These are phyloP conservation scores for Puccinia novopanici DNA, from an alignment of 1,284 basidiomycete species.

Conservation along the genomic window DNA sequence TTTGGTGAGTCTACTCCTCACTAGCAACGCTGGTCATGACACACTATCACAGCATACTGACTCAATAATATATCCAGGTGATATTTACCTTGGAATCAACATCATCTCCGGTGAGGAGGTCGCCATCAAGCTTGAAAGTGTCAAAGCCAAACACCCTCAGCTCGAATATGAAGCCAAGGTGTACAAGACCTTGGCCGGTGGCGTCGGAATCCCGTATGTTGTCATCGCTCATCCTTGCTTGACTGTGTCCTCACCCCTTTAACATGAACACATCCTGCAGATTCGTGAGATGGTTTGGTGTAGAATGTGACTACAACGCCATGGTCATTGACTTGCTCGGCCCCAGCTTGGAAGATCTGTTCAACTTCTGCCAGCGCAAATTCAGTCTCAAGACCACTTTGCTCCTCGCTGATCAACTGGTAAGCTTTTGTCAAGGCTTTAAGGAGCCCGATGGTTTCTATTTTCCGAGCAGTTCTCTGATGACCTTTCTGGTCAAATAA, in stretches of 20 bases:
- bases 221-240: slow-evolving; percentile 52
- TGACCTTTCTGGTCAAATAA: too few species aligned
- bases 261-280: slow-evolving; percentile 17
- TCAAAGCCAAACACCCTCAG: slow-evolving; percentile 60
- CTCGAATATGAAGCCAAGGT: slow-evolving; percentile 60
- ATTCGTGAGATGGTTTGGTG: slow-evolving; percentile 81
- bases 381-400: slow-evolving; percentile 97
- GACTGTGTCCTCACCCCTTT: neutral
- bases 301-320: slow-evolving; percentile 98
- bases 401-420: slow-evolving; percentile 93
- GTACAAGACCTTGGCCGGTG: slow-evolving; percentile 87
- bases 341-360: slow-evolving; percentile 86
- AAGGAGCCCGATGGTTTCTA: neutral
- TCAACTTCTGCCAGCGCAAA: slow-evolving; percentile 97
- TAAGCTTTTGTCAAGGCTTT: slow-evolving; percentile 61
- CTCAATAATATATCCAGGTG: neutral
- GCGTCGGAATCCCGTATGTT: slow-evolving; percentile 96
- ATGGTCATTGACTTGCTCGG: slow-evolving; percentile 99
- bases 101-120: slow-evolving; percentile 87
- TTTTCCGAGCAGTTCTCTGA: too few species aligned
- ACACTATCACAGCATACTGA: neutral
- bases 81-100: slow-evolving; percentile 21
- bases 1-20: slow-evolving; percentile 10
- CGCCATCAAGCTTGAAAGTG: slow-evolving; percentile 95
- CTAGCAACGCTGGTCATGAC: neutral